Evolutionary conservation across 352 stramenopile species (phyloP).

Genomic region (Phytophthora fragariae): DNA sequence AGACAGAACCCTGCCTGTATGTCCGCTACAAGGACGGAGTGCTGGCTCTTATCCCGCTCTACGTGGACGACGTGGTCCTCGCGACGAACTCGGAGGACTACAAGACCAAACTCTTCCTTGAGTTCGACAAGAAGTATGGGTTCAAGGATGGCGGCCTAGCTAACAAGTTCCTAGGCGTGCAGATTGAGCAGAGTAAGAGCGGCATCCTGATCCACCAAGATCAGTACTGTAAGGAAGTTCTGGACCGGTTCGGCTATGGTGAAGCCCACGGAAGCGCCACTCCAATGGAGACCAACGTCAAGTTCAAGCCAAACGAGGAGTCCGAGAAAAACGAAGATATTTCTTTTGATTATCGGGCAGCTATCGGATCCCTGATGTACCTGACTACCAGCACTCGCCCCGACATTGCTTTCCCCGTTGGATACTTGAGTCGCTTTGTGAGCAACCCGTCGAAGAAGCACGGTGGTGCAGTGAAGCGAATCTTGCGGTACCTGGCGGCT

Average conservation of each 20-base stretch:
- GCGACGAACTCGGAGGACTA: slow-evolving; percentile 14
- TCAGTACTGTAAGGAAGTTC: too few relatives aligned
- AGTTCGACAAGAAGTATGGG: too few relatives aligned
- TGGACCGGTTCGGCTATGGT: not conserved
- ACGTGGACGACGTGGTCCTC: slow-evolving; percentile 35
- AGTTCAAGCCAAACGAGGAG: not conserved
- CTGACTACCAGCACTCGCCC: slow-evolving; percentile 29
- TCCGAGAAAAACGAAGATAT: not conserved
- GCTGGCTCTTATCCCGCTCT: slow-evolving; percentile 23
- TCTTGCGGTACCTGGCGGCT: not conserved
- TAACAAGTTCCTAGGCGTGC: too few relatives aligned
- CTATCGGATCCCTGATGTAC: slow-evolving; percentile 28
- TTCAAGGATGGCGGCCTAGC: too few relatives aligned
- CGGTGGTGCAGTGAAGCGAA: not conserved
- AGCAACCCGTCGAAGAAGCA: too few relatives aligned
- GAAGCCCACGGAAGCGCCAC: slow-evolving; percentile 5
- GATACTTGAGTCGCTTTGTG: not conserved
- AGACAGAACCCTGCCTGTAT: slow-evolving; percentile 17
- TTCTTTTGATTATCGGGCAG: slow-evolving; percentile 20
- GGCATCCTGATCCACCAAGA: too few relatives aligned
- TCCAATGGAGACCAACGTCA: slow-evolving; percentile 22
- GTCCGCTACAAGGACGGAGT: slow-evolving; percentile 8
- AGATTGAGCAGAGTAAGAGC: too few relatives aligned
- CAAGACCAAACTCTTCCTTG: too few relatives aligned
- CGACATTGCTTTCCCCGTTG: slow-evolving; percentile 5